These are phyloP conservation scores for Fusarium citri DNA, from an alignment of 2,329 filamentous ascomycete species.

Conservation along the genomic window DNA sequence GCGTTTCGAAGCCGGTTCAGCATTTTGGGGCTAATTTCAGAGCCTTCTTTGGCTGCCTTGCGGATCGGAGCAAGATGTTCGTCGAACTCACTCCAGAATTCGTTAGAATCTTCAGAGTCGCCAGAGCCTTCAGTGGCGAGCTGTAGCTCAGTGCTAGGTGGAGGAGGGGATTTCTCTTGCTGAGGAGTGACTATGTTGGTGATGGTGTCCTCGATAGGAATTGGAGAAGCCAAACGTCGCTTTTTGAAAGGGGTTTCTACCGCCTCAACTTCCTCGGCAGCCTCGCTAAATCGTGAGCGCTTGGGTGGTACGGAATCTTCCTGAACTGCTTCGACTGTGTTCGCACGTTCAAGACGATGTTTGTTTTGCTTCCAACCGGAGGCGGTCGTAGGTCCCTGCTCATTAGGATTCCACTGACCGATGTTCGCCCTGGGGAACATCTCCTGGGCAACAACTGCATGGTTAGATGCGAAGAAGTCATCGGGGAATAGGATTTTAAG, in stretches of 20 bases:
- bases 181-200: not conserved
- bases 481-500: slow-evolving; percentile 9
- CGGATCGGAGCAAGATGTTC: not conserved
- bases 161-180: not conserved
- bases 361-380: not conserved
- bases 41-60: slow-evolving; percentile 1
- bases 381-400: not conserved
- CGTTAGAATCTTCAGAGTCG: not conserved
- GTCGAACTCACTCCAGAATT: not conserved
- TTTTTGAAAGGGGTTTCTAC: not conserved
- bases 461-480: slow-evolving; percentile 5
- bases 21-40: not conserved
- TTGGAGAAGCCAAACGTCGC: not conserved
- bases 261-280: not conserved
- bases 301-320: not conserved
- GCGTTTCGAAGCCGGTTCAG: not conserved
- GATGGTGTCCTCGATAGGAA: not conserved
- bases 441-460: slow-evolving; percentile 6
- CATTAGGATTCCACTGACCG: slow-evolving; percentile 11
- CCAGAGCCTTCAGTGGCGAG: not conserved
- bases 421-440: slow-evolving; percentile 6
- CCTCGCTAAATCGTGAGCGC: not conserved
- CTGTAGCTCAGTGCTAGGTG: not conserved
- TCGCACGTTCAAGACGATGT: not conserved
- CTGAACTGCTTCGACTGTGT: not conserved